Conservation (phyloP, 345 rosid genomes). For the Kandelia obovata region DNA sequence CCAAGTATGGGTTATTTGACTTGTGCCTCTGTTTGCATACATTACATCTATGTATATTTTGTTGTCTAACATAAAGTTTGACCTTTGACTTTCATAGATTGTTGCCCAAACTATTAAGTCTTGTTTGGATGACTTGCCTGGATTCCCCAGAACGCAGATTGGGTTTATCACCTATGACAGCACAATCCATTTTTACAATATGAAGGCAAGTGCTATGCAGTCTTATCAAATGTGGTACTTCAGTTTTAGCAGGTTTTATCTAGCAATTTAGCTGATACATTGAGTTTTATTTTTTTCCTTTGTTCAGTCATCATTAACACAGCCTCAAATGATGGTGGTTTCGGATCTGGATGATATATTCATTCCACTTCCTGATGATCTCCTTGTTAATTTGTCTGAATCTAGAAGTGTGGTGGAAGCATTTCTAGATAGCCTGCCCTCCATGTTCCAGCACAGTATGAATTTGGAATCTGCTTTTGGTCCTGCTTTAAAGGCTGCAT, state of each 20-base stretch:
- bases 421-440: slow-evolving; percentile 85
- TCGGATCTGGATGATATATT: slow-evolving; percentile 94
- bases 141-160: slow-evolving; percentile 96
- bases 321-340: slow-evolving; percentile 99
- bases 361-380: slow-evolving; percentile 93
- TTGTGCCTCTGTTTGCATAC: background rate
- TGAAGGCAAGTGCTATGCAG: slow-evolving; percentile 66
- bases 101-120: slow-evolving; percentile 92
- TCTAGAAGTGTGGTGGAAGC: slow-evolving; percentile 87
- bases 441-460: slow-evolving; percentile 87
- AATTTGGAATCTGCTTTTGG: slow-evolving; percentile 98
- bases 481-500: slow-evolving; percentile 92
- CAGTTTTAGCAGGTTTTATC: too few species aligned
- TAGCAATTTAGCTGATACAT: slow-evolving; percentile 4
- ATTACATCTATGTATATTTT: background rate
- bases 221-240: slow-evolving; percentile 12
- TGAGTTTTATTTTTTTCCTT: slow-evolving; percentile 18
- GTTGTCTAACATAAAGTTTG: background rate
- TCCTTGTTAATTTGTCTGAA: slow-evolving; percentile 97
- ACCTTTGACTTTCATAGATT: slow-evolving; percentile 41
- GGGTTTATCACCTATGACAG: slow-evolving; percentile 98
- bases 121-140: slow-evolving; percentile 93
- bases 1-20: slow-evolving; percentile 52
- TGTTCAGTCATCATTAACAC: slow-evolving; percentile 89
- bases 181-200: slow-evolving; percentile 91